Evolutionary conservation across 352 stramenopile species (phyloP).

Genomic region (Peronosclerospora sorghi): DNA sequence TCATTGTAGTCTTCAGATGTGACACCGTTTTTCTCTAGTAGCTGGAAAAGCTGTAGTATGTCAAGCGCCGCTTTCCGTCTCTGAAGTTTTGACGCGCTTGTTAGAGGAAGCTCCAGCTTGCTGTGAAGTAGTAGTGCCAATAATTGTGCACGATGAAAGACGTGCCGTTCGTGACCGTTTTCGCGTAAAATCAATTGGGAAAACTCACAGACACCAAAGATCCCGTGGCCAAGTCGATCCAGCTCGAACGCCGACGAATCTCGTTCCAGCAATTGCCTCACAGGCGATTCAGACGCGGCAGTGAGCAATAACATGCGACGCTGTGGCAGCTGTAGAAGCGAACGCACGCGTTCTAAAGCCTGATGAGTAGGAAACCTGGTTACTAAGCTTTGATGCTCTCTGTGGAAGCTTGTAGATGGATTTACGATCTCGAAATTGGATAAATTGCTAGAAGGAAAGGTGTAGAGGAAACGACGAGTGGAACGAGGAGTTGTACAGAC

Average conservation of each 20-base stretch:
- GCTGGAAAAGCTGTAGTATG: conserved; percentile 55
- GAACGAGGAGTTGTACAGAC: background rate
- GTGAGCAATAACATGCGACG: conserved; percentile 33
- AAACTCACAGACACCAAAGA: conserved; percentile 47
- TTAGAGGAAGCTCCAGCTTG: conserved; percentile 24
- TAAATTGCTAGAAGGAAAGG: conserved; percentile 4
- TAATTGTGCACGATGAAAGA: conserved; percentile 37
- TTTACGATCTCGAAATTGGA: conserved; percentile 1
- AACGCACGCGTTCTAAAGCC: conserved; percentile 23
- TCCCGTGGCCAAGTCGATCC: conserved; percentile 51
- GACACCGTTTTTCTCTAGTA: conserved; percentile 53
- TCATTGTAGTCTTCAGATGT: conserved; percentile 25
- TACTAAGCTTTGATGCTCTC: conserved; percentile 27
- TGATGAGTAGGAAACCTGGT: conserved; percentile 15
- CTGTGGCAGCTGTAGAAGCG: conserved; percentile 18
- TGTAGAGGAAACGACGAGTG: conserved; percentile 7
- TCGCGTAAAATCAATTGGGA: conserved; percentile 59
- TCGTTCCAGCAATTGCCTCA: conserved; percentile 18
- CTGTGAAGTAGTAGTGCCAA: conserved; percentile 48
- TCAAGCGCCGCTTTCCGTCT: conserved; percentile 42
- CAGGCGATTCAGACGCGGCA: conserved; percentile 11
- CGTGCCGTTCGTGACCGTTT: conserved; percentile 32
- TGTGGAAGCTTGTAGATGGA: conserved; percentile 6
- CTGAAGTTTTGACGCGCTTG: conserved; percentile 37
- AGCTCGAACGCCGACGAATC: conserved; percentile 43